A percentile compares a stretch with the other conserved stretches of the same genome.
phyloP scores from a whole-genome alignment of 1,284 basidiomycete genomes.

The Tremellales sp. region DNA sequence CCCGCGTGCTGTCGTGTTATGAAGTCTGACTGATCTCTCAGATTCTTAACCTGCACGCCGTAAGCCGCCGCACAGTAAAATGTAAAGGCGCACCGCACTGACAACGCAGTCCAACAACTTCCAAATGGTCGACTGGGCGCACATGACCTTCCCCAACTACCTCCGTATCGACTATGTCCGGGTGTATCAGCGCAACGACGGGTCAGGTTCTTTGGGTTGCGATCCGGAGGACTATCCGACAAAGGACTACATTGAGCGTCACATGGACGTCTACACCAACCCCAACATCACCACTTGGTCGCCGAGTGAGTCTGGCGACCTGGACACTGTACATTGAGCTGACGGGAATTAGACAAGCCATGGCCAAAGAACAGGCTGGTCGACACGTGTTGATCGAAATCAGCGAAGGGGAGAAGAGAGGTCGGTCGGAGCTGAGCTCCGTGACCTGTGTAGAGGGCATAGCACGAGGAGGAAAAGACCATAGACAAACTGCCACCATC shows the following conservation, averaged over 20 bases:
- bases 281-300: conserved; percentile 48
- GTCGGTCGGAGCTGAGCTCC: too few species aligned
- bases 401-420: too few species aligned
- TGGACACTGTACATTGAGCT: background rate
- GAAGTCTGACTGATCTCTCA: conserved; percentile 1
- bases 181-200: conserved; percentile 51
- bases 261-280: conserved; percentile 40
- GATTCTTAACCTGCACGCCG: conserved; percentile 32
- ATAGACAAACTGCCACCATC: too few species aligned
- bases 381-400: conserved; percentile 26
- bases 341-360: conserved; percentile 23
- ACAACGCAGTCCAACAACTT: conserved; percentile 47
- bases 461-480: too few species aligned
- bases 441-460: too few species aligned
- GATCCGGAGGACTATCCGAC: conserved; percentile 47
- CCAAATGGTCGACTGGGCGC: conserved; percentile 45
- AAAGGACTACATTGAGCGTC: conserved; percentile 40
- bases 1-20: background rate
- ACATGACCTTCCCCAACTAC: conserved; percentile 50
- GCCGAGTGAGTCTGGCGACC: conserved; percentile 19
- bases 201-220: conserved; percentile 39
- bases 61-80: conserved; percentile 18
- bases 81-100: background rate
- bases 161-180: conserved; percentile 51
- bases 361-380: conserved; percentile 45